A percentile compares a stretch with the other conserved stretches of the same genome.
These are phyloP conservation scores for Sclerotinia glacialis DNA, from an alignment of 2,329 filamentous ascomycete species.

Conservation along the genomic window DNA sequence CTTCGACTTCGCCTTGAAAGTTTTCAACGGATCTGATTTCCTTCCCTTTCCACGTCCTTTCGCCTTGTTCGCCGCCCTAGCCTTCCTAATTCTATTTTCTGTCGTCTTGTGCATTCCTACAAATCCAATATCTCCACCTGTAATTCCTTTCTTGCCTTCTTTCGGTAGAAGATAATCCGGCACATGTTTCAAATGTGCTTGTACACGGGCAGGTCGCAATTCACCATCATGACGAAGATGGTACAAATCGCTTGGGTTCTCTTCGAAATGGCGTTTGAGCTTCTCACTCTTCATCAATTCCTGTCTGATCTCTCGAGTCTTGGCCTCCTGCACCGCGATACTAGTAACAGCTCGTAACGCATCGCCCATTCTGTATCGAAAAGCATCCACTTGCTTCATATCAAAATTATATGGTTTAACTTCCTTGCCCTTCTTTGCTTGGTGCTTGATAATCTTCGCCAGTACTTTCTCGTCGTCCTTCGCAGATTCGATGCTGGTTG, in stretches of 20 bases:
- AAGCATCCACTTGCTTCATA: slow-evolving; percentile 89
- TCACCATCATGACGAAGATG: slow-evolving; percentile 90
- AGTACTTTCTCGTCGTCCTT: slow-evolving; percentile 84
- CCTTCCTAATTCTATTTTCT: slow-evolving; percentile 46
- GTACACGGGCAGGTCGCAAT: slow-evolving; percentile 75
- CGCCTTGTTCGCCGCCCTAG: slow-evolving; percentile 47
- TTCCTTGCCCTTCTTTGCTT: slow-evolving; percentile 74
- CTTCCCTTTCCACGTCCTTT: slow-evolving; percentile 54
- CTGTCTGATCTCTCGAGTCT: slow-evolving; percentile 80
- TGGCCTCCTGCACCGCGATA: slow-evolving; percentile 84
- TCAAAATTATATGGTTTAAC: slow-evolving; percentile 92
- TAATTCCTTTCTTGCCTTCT: slow-evolving; percentile 68
- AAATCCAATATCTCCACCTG: slow-evolving; percentile 67
- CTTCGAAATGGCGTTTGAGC: slow-evolving; percentile 91
- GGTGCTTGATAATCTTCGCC: slow-evolving; percentile 73
- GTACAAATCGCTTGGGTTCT: slow-evolving; percentile 85
- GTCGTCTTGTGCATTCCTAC: slow-evolving; percentile 61
- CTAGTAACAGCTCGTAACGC: slow-evolving; percentile 86
- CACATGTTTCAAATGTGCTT: slow-evolving; percentile 89
- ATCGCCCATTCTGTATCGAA: slow-evolving; percentile 92
- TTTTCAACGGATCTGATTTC: slow-evolving; percentile 82
- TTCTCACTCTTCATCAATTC: slow-evolving; percentile 94
- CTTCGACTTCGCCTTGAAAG: slow-evolving; percentile 62
- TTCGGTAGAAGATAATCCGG: slow-evolving; percentile 86
- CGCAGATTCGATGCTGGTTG: slow-evolving; percentile 71